Evolutionary conservation across 768 basidiomycete species (phyloP).

Genomic region (Austroboletus eburneus): DNA sequence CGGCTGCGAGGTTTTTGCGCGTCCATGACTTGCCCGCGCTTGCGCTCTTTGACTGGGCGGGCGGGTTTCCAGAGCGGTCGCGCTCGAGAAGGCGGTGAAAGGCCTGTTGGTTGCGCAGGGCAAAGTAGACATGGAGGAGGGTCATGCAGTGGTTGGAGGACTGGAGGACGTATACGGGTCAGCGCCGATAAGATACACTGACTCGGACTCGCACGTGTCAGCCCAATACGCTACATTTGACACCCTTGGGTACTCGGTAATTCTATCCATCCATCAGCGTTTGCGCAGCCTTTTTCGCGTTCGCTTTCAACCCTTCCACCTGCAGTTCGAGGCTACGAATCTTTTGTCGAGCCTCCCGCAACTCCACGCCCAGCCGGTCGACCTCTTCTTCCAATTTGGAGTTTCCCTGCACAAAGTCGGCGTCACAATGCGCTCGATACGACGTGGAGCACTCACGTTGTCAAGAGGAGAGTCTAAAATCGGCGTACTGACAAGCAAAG

Average conservation of each 20-base stretch:
- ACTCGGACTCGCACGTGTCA: slow-evolving; percentile 11
- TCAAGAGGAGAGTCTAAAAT: not conserved
- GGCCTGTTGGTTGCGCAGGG: slow-evolving; percentile 65
- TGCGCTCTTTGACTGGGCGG: slow-evolving; percentile 29
- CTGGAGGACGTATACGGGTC: too few relatives aligned
- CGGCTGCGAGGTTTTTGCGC: slow-evolving; percentile 37
- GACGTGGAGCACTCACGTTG: too few relatives aligned
- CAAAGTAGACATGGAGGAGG: slow-evolving; percentile 75
- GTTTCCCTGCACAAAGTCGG: slow-evolving; percentile 11
- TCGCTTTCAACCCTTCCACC: slow-evolving; percentile 69
- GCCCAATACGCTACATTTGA: slow-evolving; percentile 1
- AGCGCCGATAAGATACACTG: slow-evolving; percentile 4
- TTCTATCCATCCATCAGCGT: slow-evolving; percentile 39
- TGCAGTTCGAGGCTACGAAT: slow-evolving; percentile 82
- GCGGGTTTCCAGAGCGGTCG: slow-evolving; percentile 33
- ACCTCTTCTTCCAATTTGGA: slow-evolving; percentile 51
- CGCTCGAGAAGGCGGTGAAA: slow-evolving; percentile 73
- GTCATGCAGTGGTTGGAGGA: slow-evolving; percentile 55
- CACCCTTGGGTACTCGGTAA: not conserved
- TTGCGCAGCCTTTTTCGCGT: slow-evolving; percentile 73
- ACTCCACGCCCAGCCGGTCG: slow-evolving; percentile 53
- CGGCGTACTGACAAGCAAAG: slow-evolving; percentile 5
- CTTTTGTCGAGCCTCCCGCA: slow-evolving; percentile 76
- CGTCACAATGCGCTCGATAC: too few relatives aligned
- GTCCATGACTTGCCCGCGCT: slow-evolving; percentile 60